Conservation (phyloP, 2,329 filamentous ascomycete genomes). For the Calonectria montana region DNA sequence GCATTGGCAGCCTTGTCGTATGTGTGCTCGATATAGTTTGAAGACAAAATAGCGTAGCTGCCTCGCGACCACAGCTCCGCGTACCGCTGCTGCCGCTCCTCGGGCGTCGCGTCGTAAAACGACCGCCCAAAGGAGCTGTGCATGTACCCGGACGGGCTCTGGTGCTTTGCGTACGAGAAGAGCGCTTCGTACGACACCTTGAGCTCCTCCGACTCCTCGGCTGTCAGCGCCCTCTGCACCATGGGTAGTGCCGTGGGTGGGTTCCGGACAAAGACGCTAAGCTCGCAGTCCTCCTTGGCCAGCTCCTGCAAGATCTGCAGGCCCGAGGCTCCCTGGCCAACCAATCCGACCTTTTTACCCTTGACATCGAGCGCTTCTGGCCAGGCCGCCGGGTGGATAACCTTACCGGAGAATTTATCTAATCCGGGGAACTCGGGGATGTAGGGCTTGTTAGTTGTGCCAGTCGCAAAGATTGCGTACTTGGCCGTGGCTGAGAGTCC, state of each 20-base stretch:
- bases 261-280: conserved; percentile 66
- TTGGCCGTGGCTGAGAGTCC: not conserved
- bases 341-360: not conserved
- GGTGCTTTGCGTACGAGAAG: not conserved
- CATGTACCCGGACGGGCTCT: conserved; percentile 25
- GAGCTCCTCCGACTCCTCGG: conserved; percentile 56
- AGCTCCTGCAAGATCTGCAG: conserved; percentile 33
- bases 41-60: conserved; percentile 58
- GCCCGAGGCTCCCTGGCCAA: not conserved
- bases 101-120: conserved; percentile 22
- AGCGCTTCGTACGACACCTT: conserved; percentile 45
- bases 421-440: not conserved
- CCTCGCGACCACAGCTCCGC: conserved; percentile 57
- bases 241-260: conserved; percentile 70
- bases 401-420: not conserved
- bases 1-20: conserved; percentile 55
- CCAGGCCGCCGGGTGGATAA: conserved; percentile 1
- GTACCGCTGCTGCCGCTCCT: conserved; percentile 57
- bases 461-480: conserved; percentile 1
- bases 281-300: conserved; percentile 48
- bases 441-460: conserved; percentile 7
- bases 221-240: conserved; percentile 58
- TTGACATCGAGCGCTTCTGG: not conserved
- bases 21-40: conserved; percentile 57
- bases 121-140: conserved; percentile 19